Evolutionary conservation across 208 protist species (phyloP), one percentile per base, ranked within the genome.

Genomic region (Leishmania aethiopica): DNA sequence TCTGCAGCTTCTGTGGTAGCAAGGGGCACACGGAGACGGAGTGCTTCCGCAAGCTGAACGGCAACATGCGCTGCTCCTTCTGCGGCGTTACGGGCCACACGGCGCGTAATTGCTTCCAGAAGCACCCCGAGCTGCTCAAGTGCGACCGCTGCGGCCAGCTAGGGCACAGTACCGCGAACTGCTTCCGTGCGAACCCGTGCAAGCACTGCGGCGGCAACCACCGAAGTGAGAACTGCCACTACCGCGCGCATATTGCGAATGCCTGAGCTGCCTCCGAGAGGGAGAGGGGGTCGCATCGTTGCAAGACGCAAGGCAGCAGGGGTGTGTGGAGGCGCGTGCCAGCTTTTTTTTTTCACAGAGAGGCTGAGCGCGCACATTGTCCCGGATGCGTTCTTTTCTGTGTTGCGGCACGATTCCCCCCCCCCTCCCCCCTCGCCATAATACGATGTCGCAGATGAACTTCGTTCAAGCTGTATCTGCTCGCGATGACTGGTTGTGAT

Each of bases 161-260:
- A 17, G 96, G 96, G 0, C 96, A 98, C 85, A 94, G 70, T n/a
- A 82, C 88, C 11, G 57, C 80, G 7, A 90, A 80, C 67, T 98
- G 96, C 85, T 97, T 94, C 81, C 87, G 91, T 72, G 88, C 85
- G 45, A 96, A 97, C 81, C 96, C 96, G 45, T 98, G 96, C 81
- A 96, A 89, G 70, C 87, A 95, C 79, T 98, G 96, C 78, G 96
- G 96, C n/a, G 96, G 96, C 15, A 76, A 82, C 13, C 96, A 98
- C 78, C 89, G 80, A 66, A 97, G 90, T 76, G 92, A 85, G n/a
- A 96, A 96, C 81, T 98, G 95, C 79, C 93, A 94, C 70, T 82
- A 89, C 19, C 82, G 76, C 17, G 83, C 32, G 60, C 51, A 32
- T 42, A 55, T 28, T 1, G 73, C 6, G 73, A 57, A 77, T 22